Percentiles rank a stretch among this genome's conserved stretches.
Evolutionary conservation across 768 basidiomycete genomes (phyloP).

Genomic region (Strobilomyces echinocephalus): DNA sequence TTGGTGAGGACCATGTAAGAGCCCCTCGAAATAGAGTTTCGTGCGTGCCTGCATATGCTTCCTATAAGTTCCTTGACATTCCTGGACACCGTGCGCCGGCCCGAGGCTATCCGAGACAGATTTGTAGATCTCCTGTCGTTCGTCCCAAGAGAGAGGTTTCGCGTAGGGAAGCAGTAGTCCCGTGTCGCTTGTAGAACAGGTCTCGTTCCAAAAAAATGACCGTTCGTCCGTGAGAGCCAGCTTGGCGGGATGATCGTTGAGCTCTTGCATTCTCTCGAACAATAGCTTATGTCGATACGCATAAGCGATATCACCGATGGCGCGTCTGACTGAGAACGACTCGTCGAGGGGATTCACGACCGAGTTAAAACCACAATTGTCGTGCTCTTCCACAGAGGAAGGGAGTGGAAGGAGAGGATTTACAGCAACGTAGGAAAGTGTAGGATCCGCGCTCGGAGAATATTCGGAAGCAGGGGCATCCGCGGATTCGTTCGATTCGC

Average conservation of each 20-base stretch:
- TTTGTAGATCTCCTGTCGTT: constrained; percentile 50
- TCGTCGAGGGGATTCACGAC: constrained; percentile 22
- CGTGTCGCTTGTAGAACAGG: constrained; percentile 15
- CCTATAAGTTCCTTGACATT: constrained; percentile 49
- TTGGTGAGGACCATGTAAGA: constrained; percentile 23
- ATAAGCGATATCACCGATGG: constrained; percentile 28
- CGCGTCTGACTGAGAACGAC: constrained; percentile 23
- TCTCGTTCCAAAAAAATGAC: constrained; percentile 10
- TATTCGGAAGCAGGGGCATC: constrained; percentile 6
- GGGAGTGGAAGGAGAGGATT: constrained; percentile 26
- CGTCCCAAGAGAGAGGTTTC: constrained; percentile 36
- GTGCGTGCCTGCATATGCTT: constrained; percentile 47
- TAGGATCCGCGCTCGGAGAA: constrained; percentile 6
- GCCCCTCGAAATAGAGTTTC: constrained; percentile 44
- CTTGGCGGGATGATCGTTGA: constrained; percentile 13
- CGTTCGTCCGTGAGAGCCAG: constrained; percentile 7
- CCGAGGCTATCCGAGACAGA: constrained; percentile 47
- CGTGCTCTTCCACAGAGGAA: constrained; percentile 4
- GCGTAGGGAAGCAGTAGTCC: constrained; percentile 15
- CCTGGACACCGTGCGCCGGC: constrained; percentile 42
- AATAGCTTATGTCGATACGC: constrained; percentile 23
- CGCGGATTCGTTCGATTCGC: constrained; percentile 7
- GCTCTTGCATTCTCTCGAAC: constrained; percentile 28
- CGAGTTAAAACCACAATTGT: constrained; percentile 13
- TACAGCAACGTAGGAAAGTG: constrained; percentile 16